Evolutionary conservation across 2,329 filamentous ascomycete genomes (phyloP).

Genomic region (Ceratocystis lukuohia): DNA sequence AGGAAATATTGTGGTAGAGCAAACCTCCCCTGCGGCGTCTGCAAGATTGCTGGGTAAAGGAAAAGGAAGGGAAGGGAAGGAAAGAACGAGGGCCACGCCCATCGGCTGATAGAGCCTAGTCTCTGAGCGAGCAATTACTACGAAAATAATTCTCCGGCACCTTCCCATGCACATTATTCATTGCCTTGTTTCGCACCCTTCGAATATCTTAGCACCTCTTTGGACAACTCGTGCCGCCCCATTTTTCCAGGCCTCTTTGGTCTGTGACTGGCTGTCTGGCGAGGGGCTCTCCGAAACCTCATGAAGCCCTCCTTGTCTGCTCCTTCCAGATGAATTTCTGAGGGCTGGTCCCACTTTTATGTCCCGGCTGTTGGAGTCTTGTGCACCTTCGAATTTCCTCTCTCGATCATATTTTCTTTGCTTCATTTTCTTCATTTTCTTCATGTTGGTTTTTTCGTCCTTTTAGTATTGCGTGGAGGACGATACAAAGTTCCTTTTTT

Average conservation of each 20-base stretch:
- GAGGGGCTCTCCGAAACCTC: background rate
- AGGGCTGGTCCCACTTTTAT: background rate
- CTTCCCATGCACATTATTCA: background rate
- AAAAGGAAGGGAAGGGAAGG: background rate
- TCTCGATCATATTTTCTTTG: constrained; percentile 7
- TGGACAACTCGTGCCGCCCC: background rate
- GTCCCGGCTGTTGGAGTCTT: constrained; percentile 16
- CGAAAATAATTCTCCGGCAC: background rate
- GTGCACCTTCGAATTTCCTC: constrained; percentile 23
- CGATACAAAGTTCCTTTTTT: background rate
- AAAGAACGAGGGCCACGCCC: background rate
- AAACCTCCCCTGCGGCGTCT: too few relatives aligned
- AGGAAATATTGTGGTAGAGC: background rate
- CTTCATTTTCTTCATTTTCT: background rate
- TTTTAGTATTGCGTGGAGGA: background rate
- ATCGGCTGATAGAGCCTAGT: background rate
- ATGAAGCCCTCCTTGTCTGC: background rate
- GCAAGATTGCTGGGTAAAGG: too few relatives aligned
- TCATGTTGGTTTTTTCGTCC: background rate
- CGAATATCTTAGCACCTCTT: background rate
- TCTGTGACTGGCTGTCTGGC: background rate
- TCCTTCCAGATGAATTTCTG: constrained; percentile 6
- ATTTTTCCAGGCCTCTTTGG: background rate
- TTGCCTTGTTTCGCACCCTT: background rate
- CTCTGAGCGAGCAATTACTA: background rate